These are phyloP conservation scores for Pestalotiopsis sp. DNA, from an alignment of 2,329 filamentous ascomycete genomes.

Conservation along the genomic window DNA sequence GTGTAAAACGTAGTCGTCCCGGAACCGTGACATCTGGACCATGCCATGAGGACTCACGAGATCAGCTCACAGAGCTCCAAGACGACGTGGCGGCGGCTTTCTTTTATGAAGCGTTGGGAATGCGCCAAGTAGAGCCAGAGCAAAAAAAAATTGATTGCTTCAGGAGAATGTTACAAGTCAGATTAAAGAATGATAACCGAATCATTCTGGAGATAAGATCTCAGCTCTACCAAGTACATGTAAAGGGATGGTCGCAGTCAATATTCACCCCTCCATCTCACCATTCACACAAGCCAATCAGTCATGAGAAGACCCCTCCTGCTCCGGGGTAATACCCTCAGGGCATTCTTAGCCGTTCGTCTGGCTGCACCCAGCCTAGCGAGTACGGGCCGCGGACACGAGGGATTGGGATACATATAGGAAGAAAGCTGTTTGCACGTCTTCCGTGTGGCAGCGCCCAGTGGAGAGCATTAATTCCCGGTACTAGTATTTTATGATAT, in stretches of 20 bases:
- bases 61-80: background rate
- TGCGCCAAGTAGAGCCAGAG: background rate
- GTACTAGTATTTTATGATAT: background rate
- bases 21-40: background rate
- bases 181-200: background rate
- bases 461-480: background rate
- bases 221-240: background rate
- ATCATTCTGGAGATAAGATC: slow-evolving; percentile 3
- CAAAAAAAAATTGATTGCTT: background rate
- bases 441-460: background rate
- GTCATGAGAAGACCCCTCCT: background rate
- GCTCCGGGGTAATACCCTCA: background rate
- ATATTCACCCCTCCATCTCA: background rate
- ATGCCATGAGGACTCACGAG: background rate
- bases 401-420: background rate
- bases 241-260: background rate
- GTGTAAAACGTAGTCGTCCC: background rate
- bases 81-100: background rate
- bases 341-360: background rate
- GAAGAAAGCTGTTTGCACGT: background rate
- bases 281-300: background rate
- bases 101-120: background rate
- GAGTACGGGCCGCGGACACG: background rate
- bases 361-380: background rate
- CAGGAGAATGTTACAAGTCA: background rate